Conservation (phyloP, 2,329 filamentous ascomycete genomes). For the Aspergillus aculeatus region DNA sequence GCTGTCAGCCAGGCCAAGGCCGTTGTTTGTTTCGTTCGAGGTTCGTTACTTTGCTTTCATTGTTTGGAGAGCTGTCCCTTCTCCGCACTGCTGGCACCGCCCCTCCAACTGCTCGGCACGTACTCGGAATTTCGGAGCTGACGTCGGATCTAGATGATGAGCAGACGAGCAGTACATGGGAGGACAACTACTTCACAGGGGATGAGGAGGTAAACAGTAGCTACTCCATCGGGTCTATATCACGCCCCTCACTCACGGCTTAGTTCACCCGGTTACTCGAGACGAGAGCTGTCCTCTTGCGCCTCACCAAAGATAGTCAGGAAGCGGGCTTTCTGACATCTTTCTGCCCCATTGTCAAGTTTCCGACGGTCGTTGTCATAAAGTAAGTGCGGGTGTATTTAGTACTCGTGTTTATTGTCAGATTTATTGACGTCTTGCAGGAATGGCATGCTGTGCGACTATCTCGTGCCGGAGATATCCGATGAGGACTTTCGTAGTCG, state of each 20-base stretch:
- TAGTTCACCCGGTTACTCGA: constrained; percentile 59
- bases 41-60: constrained; percentile 47
- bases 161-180: constrained; percentile 70
- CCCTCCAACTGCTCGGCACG: not conserved
- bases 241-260: constrained; percentile 2
- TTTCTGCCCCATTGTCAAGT: constrained; percentile 75
- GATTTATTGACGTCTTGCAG: constrained; percentile 39
- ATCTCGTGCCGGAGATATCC: constrained; percentile 63
- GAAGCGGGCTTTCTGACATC: constrained; percentile 80
- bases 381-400: constrained; percentile 49
- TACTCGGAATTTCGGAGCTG: not conserved
- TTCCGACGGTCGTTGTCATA: constrained; percentile 78
- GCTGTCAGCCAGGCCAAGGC: constrained; percentile 74
- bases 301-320: constrained; percentile 68
- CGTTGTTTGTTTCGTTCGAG: constrained; percentile 80
- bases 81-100: not conserved
- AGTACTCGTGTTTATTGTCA: not conserved
- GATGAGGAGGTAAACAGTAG: constrained; percentile 47
- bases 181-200: constrained; percentile 62
- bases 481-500: constrained; percentile 66
- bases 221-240: not conserved
- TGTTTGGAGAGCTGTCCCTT: constrained; percentile 5
- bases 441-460: constrained; percentile 75
- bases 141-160: constrained; percentile 57
- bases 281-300: constrained; percentile 66